A percentile compares a stretch with the other conserved stretches of the same genome.
These are phyloP conservation scores for Vanrija pseudolonga DNA, from an alignment of 1,284 basidiomycete genomes.

Conservation along the genomic window DNA sequence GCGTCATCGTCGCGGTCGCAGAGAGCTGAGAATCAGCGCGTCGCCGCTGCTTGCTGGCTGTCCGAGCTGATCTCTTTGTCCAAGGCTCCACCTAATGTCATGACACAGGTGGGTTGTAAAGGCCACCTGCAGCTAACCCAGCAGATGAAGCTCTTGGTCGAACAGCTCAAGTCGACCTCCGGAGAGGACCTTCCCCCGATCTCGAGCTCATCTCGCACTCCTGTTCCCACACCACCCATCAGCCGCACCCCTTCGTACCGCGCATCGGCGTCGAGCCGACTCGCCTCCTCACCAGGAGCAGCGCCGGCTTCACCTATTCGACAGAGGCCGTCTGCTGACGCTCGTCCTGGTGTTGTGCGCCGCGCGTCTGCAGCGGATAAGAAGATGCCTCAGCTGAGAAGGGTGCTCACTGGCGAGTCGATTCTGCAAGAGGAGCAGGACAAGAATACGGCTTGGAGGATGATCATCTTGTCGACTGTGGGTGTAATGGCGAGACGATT, in stretches of 20 bases:
- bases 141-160: constrained; percentile 36
- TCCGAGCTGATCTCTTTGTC: constrained; percentile 28
- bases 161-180: constrained; percentile 29
- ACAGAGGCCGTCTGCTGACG: constrained; percentile 30
- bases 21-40: constrained; percentile 20
- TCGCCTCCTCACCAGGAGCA: neutral
- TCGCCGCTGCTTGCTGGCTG: constrained; percentile 28
- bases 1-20: constrained; percentile 17
- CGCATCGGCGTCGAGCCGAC: no score
- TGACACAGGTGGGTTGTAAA: constrained; percentile 31
- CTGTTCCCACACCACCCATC: neutral
- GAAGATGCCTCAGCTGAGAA: constrained; percentile 30
- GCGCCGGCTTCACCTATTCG: neutral
- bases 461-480: constrained; percentile 46
- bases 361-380: constrained; percentile 15
- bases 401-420: constrained; percentile 44
- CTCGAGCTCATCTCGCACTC: neutral
- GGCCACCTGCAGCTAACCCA: neutral
- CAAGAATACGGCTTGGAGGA: constrained; percentile 48
- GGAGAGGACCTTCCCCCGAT: neutral
- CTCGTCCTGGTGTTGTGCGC: constrained; percentile 8
- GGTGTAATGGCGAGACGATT: constrained; percentile 1
- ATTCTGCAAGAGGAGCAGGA: constrained; percentile 45
- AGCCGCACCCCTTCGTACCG: neutral
- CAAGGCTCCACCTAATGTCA: constrained; percentile 29